phyloP scores from a whole-genome alignment of 495 filamentous ascomycete genomes.

The Tuber brumale region DNA sequence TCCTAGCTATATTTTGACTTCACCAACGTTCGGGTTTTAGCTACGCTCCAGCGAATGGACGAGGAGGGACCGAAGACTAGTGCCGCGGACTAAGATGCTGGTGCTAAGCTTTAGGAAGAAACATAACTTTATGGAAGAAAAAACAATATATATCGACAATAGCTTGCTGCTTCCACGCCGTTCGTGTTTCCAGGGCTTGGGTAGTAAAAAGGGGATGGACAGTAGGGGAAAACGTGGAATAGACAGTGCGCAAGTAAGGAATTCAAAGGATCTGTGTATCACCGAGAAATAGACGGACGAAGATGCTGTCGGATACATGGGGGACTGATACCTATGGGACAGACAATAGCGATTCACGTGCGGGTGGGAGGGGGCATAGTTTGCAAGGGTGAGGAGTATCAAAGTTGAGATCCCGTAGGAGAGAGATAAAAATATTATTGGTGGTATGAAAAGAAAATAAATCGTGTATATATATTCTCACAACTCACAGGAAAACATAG shows the following conservation, averaged over 20 bases:
- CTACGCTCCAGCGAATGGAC: not conserved
- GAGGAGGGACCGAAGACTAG: not conserved
- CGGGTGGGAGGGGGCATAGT: too few relatives aligned
- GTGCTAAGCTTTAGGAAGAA: not conserved
- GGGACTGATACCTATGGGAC: not conserved
- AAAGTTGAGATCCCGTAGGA: not conserved
- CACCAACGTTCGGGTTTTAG: not conserved
- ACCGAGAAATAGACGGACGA: not conserved
- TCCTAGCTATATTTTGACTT: not conserved
- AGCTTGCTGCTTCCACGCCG: not conserved
- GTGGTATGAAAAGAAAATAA: not conserved
- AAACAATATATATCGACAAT: not conserved
- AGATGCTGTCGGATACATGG: not conserved
- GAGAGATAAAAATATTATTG: not conserved
- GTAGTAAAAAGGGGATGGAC: not conserved
- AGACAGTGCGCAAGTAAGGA: not conserved
- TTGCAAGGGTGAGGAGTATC: not conserved
- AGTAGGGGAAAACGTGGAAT: not conserved
- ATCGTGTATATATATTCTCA: not conserved
- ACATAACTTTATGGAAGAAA: not conserved
- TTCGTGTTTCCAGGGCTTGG: not conserved
- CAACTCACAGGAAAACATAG: not conserved
- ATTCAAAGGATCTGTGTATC: not conserved
- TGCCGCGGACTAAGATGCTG: not conserved
- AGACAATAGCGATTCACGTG: not conserved